phyloP scores from a whole-genome alignment of 371 early-diverging fungal genomes.

The Mortierella sp. region DNA sequence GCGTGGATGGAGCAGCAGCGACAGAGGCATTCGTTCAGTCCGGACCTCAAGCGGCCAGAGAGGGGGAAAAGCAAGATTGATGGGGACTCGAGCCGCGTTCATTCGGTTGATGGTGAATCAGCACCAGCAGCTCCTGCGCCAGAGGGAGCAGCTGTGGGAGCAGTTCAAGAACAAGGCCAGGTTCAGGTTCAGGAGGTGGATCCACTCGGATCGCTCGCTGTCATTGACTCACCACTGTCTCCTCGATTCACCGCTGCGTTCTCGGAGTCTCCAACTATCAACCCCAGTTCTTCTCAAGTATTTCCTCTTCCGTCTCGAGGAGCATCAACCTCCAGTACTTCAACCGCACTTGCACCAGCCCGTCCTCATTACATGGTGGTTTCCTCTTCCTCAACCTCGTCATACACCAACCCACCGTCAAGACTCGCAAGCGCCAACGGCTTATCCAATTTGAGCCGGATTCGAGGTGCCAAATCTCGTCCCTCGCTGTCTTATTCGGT shows the following conservation, averaged over 20 bases:
- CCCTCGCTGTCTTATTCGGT: slow-evolving; percentile 37
- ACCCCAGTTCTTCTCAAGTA: background rate
- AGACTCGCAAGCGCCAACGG: background rate
- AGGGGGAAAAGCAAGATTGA: background rate
- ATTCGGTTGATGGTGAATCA: background rate
- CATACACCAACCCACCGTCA: background rate
- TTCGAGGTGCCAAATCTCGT: slow-evolving; percentile 38
- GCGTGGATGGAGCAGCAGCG: background rate
- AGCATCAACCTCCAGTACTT: background rate
- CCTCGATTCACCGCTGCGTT: background rate
- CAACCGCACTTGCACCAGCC: background rate
- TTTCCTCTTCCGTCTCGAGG: background rate
- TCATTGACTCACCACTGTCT: background rate
- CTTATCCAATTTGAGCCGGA: slow-evolving; percentile 11
- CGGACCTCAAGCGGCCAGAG: background rate
- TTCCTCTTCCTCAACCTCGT: background rate
- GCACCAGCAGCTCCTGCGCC: too few relatives aligned
- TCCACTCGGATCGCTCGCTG: background rate
- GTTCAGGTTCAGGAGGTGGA: background rate
- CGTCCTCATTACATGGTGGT: background rate
- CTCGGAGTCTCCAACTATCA: background rate
- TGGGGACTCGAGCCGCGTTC: background rate
- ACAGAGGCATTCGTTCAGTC: background rate
- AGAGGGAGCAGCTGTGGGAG: background rate
- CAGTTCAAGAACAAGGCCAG: background rate